Conservation (phyloP, 495 filamentous ascomycete species). For the Hypoxylon crocopeplum region DNA sequence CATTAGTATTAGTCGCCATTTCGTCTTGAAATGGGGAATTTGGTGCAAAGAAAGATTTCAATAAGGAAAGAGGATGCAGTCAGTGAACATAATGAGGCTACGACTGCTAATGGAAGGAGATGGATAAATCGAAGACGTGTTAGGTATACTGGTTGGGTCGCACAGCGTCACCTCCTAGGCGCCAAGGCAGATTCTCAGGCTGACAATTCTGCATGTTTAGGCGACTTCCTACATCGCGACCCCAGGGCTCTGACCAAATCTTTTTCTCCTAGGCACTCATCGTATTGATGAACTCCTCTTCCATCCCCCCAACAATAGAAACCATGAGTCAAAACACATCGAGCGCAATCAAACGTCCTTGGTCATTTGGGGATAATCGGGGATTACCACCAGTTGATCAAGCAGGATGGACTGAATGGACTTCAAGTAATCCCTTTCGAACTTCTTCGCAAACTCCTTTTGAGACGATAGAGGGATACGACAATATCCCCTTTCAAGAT, state of each 20-base stretch:
- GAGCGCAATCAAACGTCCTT: not conserved
- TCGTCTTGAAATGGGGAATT: too few species aligned
- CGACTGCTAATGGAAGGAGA: too few species aligned
- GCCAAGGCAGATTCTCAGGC: not conserved
- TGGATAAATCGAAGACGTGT: not conserved
- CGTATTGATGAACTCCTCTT: not conserved
- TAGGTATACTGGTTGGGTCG: not conserved
- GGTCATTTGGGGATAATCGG: not conserved
- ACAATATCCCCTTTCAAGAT: not conserved
- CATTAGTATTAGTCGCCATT: not conserved
- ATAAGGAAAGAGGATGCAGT: too few species aligned
- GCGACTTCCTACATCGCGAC: too few species aligned
- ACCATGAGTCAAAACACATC: not conserved
- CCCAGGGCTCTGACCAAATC: too few species aligned
- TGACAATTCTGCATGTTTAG: too few species aligned
- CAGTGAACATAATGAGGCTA: too few species aligned
- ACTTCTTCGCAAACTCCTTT: not conserved
- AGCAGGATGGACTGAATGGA: not conserved
- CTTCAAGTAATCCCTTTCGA: not conserved
- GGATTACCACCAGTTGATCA: not conserved
- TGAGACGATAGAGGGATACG: not conserved
- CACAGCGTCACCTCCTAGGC: too few species aligned
- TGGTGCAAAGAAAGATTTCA: too few species aligned
- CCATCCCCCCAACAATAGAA: not conserved
- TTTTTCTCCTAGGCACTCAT: not conserved